Evolutionary conservation across 1,139 yeast genomes (phyloP).

Genomic region (Geotrichum fermentans): DNA sequence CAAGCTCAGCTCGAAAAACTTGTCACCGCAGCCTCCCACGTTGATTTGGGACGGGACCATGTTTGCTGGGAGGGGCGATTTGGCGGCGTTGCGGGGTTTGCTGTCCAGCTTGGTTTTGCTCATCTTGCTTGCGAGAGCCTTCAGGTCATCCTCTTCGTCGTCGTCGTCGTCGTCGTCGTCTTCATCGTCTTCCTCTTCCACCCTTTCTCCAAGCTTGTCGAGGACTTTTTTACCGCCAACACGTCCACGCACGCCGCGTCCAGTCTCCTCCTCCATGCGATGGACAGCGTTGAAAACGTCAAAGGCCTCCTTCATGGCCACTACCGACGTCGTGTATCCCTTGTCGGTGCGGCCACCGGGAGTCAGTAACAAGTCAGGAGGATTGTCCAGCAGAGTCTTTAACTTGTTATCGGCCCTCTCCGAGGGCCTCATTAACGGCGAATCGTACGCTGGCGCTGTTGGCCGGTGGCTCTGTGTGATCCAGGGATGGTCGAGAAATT

Average conservation of each 20-base stretch:
- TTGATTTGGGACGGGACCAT: constrained; percentile 9
- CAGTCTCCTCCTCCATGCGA: constrained; percentile 84
- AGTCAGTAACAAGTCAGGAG: neutral
- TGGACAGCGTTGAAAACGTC: constrained; percentile 95
- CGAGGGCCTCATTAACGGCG: constrained; percentile 6
- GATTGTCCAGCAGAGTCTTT: constrained; percentile 10
- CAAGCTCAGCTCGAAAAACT: constrained; percentile 19
- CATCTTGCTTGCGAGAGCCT: constrained; percentile 1
- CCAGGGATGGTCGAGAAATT: constrained; percentile 86
- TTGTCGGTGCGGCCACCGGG: constrained; percentile 13
- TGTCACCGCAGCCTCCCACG: constrained; percentile 11
- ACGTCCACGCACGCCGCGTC: constrained; percentile 3
- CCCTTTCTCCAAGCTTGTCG: constrained; percentile 4
- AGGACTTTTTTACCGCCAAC: neutral
- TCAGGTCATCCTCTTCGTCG: constrained; percentile 10
- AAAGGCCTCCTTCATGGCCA: constrained; percentile 89
- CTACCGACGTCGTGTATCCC: constrained; percentile 71
- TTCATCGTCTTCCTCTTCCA: constrained; percentile 16
- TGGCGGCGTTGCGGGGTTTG: neutral
- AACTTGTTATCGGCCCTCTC: neutral
- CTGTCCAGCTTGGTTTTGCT: neutral
- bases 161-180: constrained; percentile 6
- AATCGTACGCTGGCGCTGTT: constrained; percentile 17
- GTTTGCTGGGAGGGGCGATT: neutral
- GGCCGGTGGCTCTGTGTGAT: constrained; percentile 39